A percentile compares a stretch with the other conserved stretches of the same genome.
These are phyloP conservation scores for Talaromyces verruculosus DNA, from an alignment of 2,329 filamentous ascomycete genomes.

Conservation along the genomic window DNA sequence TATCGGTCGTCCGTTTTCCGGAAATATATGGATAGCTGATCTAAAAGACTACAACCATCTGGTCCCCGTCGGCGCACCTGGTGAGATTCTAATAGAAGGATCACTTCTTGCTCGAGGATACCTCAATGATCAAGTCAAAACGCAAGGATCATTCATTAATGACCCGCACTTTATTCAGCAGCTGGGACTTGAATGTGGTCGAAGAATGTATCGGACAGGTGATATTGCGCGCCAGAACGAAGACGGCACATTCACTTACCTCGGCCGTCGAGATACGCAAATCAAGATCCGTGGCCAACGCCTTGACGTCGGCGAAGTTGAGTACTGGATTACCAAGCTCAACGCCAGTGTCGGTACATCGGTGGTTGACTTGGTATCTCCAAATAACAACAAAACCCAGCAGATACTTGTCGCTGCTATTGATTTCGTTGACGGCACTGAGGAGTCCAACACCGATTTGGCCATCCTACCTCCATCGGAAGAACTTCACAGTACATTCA, in stretches of 20 bases:
- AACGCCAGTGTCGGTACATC: background rate
- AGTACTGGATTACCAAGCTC: slow-evolving; percentile 25
- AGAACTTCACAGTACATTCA: background rate
- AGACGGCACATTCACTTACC: slow-evolving; percentile 35
- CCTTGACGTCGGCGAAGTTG: slow-evolving; percentile 44
- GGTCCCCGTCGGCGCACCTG: background rate
- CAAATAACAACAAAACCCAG: background rate
- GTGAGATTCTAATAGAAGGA: background rate
- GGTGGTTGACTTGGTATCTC: background rate
- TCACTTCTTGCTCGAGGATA: background rate
- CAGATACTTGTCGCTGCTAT: background rate
- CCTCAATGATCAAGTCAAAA: background rate
- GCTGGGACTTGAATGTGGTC: background rate
- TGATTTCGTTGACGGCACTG: background rate
- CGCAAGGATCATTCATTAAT: background rate
- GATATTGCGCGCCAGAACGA: slow-evolving; percentile 29
- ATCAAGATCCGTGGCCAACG: slow-evolving; percentile 46
- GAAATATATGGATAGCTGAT: background rate
- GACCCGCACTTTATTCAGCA: background rate
- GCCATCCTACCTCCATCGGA: background rate
- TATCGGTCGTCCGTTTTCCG: background rate
- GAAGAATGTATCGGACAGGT: background rate
- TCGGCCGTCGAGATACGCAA: slow-evolving; percentile 41
- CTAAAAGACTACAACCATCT: background rate
- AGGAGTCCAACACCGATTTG: background rate